Evolutionary conservation across 2,329 filamentous ascomycete species (phyloP).

Genomic region (Penicillium thymicola): DNA sequence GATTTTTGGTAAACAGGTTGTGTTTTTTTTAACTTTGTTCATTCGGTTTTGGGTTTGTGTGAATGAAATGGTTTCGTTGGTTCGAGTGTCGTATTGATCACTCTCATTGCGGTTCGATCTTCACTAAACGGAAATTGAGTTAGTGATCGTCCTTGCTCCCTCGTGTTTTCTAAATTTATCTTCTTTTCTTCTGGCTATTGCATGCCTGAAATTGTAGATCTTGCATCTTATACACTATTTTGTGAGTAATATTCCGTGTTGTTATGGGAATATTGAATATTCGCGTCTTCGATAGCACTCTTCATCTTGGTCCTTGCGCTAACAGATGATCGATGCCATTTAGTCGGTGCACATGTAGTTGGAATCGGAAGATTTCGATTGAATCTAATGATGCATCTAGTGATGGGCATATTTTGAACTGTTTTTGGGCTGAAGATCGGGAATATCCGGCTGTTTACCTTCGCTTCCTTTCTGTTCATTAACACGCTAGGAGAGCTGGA

Average conservation of each 20-base stretch:
- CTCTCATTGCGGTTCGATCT: not conserved
- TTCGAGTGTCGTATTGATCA: not conserved
- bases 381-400: not conserved
- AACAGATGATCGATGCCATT: not conserved
- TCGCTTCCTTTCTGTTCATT: not conserved
- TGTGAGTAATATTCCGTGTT: not conserved
- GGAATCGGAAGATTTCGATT: not conserved
- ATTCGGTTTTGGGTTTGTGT: not conserved
- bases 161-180: slow-evolving; percentile 9
- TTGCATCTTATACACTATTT: not conserved
- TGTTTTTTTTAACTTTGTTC: not conserved
- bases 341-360: not conserved
- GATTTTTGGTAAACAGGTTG: not conserved
- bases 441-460: not conserved
- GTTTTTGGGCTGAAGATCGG: not conserved
- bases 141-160: not conserved
- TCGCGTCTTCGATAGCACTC: slow-evolving; percentile 2
- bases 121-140: not conserved
- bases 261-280: not conserved
- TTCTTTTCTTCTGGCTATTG: not conserved
- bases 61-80: not conserved
- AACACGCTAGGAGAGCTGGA: too few relatives aligned
- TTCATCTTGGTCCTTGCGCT: not conserved
- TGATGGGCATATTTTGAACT: not conserved
- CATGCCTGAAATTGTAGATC: not conserved